Evolutionary conservation across 1,284 basidiomycete genomes (phyloP), one percentile per base, ranked within the genome.

Genomic region (Trichosporon ovoides): DNA sequence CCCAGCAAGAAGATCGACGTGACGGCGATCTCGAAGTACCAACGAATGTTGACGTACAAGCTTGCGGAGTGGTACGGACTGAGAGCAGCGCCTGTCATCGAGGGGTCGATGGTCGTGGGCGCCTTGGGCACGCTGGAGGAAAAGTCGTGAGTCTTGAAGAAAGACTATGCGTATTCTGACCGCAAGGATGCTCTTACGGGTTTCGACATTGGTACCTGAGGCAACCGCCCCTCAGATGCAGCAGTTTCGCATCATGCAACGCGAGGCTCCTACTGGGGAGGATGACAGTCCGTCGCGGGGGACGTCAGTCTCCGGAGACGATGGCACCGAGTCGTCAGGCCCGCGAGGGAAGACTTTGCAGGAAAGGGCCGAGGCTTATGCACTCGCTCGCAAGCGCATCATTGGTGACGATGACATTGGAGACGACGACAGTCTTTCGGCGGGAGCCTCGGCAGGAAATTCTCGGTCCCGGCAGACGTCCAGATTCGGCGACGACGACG

Each of bases 1-100:
- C 59, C 66, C 6, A 56, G 55, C n/a, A 62, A 66, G 46, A 58
- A 52, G 19, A 56, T 74, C 14, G 64, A 59, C 34, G 64, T 63
- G 6, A 43, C 60, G 0, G 58, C 68, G 1, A 61, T 63, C 20
- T 73, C 68, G 58, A 73, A 68, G 43, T 76, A 70, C 56, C 73
- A 74, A 62, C 62, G 71, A 22, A 76, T 74, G 74, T 56, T 76
- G 36, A 69, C 73, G 22, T 76, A 76, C 58, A 76, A 76, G 59
- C 66, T 66, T 3, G 74, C 74, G 16, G 73, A 74, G 54, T 76
- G 74, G 74, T 76, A 74, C 53, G 74, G 74, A 3, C 36, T 74
- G 22, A 71, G 70, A 24, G 73, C 68, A 9, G 67, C 67, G 2
- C 55, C 58, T 4, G 60, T 59, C 4, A 33, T 53, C 22, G 60